Evolutionary conservation across 1,284 basidiomycete species (phyloP).

Genomic region (Salmacisia buchloeana): DNA sequence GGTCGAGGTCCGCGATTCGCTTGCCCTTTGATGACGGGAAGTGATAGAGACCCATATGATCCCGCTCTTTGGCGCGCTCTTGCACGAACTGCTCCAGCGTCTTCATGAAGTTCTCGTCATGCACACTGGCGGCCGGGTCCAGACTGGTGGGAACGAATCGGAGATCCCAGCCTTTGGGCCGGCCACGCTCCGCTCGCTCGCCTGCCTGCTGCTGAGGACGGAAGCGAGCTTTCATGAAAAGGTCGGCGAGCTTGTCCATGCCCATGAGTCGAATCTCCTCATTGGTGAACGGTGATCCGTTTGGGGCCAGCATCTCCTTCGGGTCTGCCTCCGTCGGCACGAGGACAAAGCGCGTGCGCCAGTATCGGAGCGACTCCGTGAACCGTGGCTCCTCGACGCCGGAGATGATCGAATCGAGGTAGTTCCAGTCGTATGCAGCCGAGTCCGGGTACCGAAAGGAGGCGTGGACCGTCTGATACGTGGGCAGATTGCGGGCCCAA

Average conservation of each 20-base stretch:
- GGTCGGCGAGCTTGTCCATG: constrained; percentile 82
- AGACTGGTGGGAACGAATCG: constrained; percentile 47
- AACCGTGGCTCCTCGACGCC: constrained; percentile 46
- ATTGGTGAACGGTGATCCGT: constrained; percentile 57
- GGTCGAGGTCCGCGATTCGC: background rate
- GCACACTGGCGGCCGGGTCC: constrained; percentile 43
- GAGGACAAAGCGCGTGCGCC: constrained; percentile 90
- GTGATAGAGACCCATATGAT: background rate
- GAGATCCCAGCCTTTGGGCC: constrained; percentile 8
- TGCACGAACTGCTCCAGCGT: constrained; percentile 18
- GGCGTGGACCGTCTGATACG: constrained; percentile 73
- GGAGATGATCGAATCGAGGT: constrained; percentile 52
- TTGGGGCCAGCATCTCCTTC: constrained; percentile 52
- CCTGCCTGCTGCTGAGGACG: constrained; percentile 17
- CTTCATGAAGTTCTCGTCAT: constrained; percentile 43
- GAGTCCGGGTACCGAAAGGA: constrained; percentile 73
- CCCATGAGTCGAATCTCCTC: constrained; percentile 83
- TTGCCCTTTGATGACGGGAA: background rate
- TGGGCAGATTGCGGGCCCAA: constrained; percentile 82
- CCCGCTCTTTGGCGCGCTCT: constrained; percentile 17
- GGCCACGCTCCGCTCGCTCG: constrained; percentile 17
- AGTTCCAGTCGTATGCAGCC: constrained; percentile 55
- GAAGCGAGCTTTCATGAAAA: constrained; percentile 57
- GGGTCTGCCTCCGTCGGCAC: constrained; percentile 74
- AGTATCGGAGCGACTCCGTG: constrained; percentile 58